Evolutionary conservation across 2,329 filamentous ascomycete species (phyloP), one percentile per base, ranked within the genome.

Genomic region (Botrytis pseudocinerea): DNA sequence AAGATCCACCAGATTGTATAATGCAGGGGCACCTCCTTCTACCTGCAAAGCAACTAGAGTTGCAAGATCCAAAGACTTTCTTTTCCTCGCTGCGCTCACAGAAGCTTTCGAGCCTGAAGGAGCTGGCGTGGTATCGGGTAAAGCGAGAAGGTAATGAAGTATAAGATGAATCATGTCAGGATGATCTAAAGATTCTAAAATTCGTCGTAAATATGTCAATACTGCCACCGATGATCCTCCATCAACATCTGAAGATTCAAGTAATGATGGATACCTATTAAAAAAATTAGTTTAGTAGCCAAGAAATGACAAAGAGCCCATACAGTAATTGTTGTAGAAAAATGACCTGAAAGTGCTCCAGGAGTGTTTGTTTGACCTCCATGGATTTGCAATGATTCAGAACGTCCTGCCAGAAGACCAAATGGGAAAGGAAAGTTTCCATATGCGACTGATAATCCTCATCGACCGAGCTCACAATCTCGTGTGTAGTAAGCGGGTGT

Each of bases 381-480:
- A 91, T 86, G 5, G 95, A 98, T 78, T 91, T 90, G 84, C 96
- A 99, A 82, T 98, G 95, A 81, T 98, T 96, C 74, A 99, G 85
- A 48, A 98, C 95, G 82, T 99, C 96, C 83, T 99, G 96, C 96
- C 96, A 99, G 80, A 99, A 99, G 9, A 97, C 86, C 66, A 99
- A 87, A 80, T 98, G 97, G 0, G 96, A 97, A 60, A 99, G 86
- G 79, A 99, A 99, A 0, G 95, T 97, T 71, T 95, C 91, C 79
- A 98, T 89, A 78, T 98, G 93, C n/a, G 90, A 88, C 78, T 93
- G 92, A 75, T 97, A 94, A 74, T 94, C 90, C 1, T 88, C 85
- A 4, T 91, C 90, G 80, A 92, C 91, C 66, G 93, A 91, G 82
- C 89, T 90, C 78, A 94, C 89, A 76, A 95, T 88, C 79, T 93